Base-by-base conservation (phyloP, 1,139 yeast genomes). In the Lodderomyces margitis region DNA sequence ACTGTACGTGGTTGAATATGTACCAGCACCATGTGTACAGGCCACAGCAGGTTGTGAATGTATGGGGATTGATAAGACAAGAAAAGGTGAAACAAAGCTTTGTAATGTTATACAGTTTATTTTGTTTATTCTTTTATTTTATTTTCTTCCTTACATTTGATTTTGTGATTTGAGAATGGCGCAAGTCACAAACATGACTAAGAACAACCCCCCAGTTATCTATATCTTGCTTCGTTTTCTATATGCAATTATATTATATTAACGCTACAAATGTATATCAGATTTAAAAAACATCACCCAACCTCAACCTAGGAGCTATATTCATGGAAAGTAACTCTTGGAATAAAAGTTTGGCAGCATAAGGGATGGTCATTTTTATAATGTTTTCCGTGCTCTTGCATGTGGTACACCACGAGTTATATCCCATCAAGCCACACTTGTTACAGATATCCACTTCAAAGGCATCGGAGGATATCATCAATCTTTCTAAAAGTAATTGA, bases 351-450 rank as follows among this genome's bases (percentile, higher is more conserved):
- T 92, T 92, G 38, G 98, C 98, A 19, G 98, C 99, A 58, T 94
- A 92, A 4, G 99, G 99, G 58, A 92, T 91, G 3, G 96, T 91
- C 96, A 92, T 91, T 59, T 84, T 87, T 50, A 88, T 84, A 37
- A 92, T 85, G 46, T 81, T 68, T 59, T 91, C 97, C 19, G 92
- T 80, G 49, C 89, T 83, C 66, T 86, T 87, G 74, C 99, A 92
- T 11, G 94, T 79, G 14, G 96, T 86, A 70, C 99, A 92, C 98
- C 98, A 94, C 38, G 91, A 91, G 59, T 88, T 84, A 64, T 92
- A 88, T 27, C 98, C 98, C 96, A 92, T 88, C 52, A 94, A 76
- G n/a, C 98, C 98, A 75, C 99, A 92, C 40, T 78, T 73, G 58
- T 87, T 87, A 70, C 99, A 92, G 27, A 92, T 83, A 59, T 92